Percentiles rank a stretch among this genome's conserved stretches.
Evolutionary conservation across 305 asterid species (phyloP).

Genomic region (Solanum aculeatissimum): DNA sequence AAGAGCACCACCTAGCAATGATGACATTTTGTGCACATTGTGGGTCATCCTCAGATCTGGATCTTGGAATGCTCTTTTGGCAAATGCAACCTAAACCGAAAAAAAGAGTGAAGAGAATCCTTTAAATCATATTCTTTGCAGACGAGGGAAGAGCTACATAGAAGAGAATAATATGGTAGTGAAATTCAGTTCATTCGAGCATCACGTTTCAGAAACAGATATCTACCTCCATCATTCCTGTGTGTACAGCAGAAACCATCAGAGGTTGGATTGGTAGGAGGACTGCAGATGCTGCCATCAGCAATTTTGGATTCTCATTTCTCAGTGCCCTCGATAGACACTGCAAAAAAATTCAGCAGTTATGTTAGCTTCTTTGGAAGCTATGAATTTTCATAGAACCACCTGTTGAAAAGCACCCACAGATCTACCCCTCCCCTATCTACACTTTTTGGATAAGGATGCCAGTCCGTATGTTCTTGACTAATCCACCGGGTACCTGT

Average conservation of each 20-base stretch:
- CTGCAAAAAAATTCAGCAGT: slow-evolving; percentile 22
- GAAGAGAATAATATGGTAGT: not conserved
- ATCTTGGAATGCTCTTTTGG: slow-evolving; percentile 61
- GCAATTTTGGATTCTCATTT: slow-evolving; percentile 59
- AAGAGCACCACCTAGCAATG: slow-evolving; percentile 63
- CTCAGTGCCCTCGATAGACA: slow-evolving; percentile 75
- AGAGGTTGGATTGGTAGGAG: slow-evolving; percentile 69
- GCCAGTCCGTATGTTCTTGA: not conserved
- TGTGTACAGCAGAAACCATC: slow-evolving; percentile 79
- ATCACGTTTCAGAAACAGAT: not conserved
- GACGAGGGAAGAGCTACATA: no score
- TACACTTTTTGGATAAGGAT: not conserved
- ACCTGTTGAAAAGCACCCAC: not conserved
- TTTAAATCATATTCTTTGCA: not conserved
- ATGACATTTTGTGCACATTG: slow-evolving; percentile 72
- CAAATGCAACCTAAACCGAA: slow-evolving; percentile 57
- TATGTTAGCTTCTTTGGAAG: not conserved
- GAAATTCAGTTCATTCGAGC: not conserved
- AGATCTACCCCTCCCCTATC: not conserved
- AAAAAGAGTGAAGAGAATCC: not conserved
- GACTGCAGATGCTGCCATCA: slow-evolving; percentile 75
- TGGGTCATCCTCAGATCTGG: slow-evolving; percentile 62
- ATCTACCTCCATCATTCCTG: slow-evolving; percentile 85
- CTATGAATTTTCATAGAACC: not conserved
- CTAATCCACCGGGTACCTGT: not conserved